Evolutionary conservation across 306 rosid species (phyloP).

Genomic region (Dalbergia cultrata): DNA sequence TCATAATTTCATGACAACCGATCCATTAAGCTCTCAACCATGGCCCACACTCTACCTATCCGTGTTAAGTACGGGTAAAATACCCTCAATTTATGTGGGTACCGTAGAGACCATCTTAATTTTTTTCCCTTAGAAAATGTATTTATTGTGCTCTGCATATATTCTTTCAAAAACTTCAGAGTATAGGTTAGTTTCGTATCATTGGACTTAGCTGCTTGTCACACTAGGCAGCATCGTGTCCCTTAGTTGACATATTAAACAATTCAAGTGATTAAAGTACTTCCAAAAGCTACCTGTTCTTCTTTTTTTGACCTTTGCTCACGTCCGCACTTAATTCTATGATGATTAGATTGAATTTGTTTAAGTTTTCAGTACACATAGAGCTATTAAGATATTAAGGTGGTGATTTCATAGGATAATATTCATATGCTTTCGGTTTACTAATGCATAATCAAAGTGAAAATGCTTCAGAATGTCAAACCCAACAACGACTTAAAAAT

Average conservation of each 20-base stretch:
- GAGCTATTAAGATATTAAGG: constrained; percentile 39
- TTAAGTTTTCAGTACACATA: constrained; percentile 41
- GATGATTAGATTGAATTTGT: constrained; percentile 61
- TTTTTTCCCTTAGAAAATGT: too few relatives aligned
- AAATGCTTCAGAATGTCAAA: constrained; percentile 64
- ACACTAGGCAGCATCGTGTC: constrained; percentile 41
- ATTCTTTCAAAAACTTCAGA: constrained; percentile 7
- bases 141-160: too few relatives aligned
- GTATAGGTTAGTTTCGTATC: background rate
- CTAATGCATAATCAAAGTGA: constrained; percentile 52
- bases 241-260: constrained; percentile 26
- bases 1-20: too few relatives aligned
- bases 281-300: constrained; percentile 55
- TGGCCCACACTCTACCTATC: too few relatives aligned
- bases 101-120: too few relatives aligned
- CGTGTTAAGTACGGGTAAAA: too few relatives aligned
- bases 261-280: constrained; percentile 54
- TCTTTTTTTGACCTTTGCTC: constrained; percentile 31
- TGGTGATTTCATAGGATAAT: constrained; percentile 49
- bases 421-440: constrained; percentile 54
- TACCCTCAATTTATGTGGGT: too few relatives aligned
- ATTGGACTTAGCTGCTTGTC: constrained; percentile 43
- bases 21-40: too few relatives aligned
- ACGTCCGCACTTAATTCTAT: constrained; percentile 62
- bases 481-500: constrained; percentile 37